phyloP scores from a whole-genome alignment of 768 basidiomycete genomes.

The Suillus luteus region DNA sequence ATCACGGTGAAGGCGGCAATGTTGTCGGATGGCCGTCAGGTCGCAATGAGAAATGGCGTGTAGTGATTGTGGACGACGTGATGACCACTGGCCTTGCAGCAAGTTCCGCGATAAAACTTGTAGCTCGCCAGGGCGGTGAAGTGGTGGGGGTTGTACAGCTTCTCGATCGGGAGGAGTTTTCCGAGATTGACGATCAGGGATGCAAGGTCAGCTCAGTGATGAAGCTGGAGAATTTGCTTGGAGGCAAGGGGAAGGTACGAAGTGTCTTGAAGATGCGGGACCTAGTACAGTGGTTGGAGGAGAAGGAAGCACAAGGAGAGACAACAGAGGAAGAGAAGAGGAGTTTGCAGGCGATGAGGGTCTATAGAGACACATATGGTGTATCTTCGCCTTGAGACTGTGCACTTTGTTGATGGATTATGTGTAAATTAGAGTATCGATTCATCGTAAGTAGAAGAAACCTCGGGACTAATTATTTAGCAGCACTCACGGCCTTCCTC shows the following conservation, averaged over 20 bases:
- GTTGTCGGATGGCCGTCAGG: constrained; percentile 86
- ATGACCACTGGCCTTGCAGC: constrained; percentile 93
- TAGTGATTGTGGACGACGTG: constrained; percentile 94
- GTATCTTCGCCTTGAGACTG: background rate
- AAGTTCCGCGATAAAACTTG: constrained; percentile 76
- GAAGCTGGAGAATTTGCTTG: constrained; percentile 76
- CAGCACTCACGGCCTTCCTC: background rate
- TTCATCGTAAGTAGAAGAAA: background rate
- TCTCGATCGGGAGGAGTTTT: constrained; percentile 61
- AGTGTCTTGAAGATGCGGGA: constrained; percentile 86
- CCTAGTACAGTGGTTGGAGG: constrained; percentile 79
- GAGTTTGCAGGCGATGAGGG: constrained; percentile 73
- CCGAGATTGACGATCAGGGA: constrained; percentile 28
- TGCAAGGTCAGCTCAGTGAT: constrained; percentile 68
- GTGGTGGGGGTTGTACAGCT: constrained; percentile 88
- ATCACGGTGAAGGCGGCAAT: constrained; percentile 93
- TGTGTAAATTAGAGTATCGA: background rate
- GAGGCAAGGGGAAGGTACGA: constrained; percentile 65
- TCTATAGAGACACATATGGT: constrained; percentile 49
- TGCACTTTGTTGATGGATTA: background rate
- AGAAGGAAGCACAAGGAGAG: constrained; percentile 39
- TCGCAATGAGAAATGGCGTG: constrained; percentile 54
- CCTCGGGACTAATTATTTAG: background rate
- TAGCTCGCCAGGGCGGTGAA: constrained; percentile 67
- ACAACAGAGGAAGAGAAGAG: constrained; percentile 39